Evolutionary conservation across 2,329 filamentous ascomycete species (phyloP).

Genomic region (Cladosporium cucumerinum): DNA sequence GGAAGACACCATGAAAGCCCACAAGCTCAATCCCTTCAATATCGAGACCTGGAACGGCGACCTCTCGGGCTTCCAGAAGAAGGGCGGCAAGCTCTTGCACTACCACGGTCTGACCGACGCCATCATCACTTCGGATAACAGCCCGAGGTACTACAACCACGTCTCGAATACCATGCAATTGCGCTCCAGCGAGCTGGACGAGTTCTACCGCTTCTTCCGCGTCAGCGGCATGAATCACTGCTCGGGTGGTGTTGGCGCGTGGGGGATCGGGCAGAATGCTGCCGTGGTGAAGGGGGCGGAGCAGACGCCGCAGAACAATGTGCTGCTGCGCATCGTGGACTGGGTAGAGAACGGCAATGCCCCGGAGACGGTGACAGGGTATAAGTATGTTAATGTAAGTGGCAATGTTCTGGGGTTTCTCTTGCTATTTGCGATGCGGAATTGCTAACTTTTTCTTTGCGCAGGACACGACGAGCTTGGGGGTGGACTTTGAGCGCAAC

Average conservation of each 20-base stretch:
- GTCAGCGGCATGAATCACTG: conserved; percentile 53
- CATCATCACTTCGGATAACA: conserved; percentile 44
- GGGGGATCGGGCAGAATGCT: conserved; percentile 38
- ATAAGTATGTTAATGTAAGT: conserved; percentile 41
- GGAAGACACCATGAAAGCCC: conserved; percentile 37
- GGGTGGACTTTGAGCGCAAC: conserved; percentile 44
- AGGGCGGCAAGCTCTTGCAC: conserved; percentile 45
- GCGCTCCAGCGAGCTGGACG: conserved; percentile 42
- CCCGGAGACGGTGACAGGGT: conserved; percentile 35
- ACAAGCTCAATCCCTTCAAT: conserved; percentile 34
- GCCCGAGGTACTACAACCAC: conserved; percentile 46
- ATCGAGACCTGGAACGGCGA: conserved; percentile 44
- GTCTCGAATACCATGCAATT: conserved; percentile 45
- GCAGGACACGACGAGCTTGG: conserved; percentile 36
- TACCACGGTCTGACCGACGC: conserved; percentile 33
- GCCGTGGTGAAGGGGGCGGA: conserved; percentile 19
- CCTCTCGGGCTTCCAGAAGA: conserved; percentile 37
- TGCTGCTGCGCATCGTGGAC: conserved; percentile 44
- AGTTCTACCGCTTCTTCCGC: conserved; percentile 55
- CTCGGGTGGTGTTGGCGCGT: conserved; percentile 43
- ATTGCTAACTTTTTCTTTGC: not conserved
- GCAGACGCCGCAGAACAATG: conserved; percentile 39
- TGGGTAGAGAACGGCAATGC: conserved; percentile 35
- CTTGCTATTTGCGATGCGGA: conserved; percentile 27
- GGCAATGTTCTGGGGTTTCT: conserved; percentile 20